Conservation (phyloP, 495 filamentous ascomycete species). For the Xylaria cubensis region DNA sequence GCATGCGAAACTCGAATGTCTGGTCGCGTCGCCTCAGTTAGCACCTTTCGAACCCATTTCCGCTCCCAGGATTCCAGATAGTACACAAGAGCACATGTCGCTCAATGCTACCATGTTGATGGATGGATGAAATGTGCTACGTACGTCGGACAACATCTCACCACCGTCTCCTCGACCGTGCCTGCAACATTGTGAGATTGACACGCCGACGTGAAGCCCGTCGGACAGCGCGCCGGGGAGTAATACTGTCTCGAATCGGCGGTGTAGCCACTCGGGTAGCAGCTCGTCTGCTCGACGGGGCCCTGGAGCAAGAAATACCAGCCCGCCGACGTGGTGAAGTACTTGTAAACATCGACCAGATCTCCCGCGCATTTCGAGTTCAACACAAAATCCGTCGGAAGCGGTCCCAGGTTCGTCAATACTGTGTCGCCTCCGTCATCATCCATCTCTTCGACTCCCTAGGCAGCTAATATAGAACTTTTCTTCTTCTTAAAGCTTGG, state of each 20-base stretch:
- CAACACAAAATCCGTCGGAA: constrained; percentile 10
- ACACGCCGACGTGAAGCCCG: constrained; percentile 24
- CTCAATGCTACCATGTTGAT: background rate
- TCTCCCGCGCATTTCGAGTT: background rate
- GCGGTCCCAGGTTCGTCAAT: constrained; percentile 21
- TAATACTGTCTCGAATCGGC: constrained; percentile 17
- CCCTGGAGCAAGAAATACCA: constrained; percentile 15
- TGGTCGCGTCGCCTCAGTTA: background rate
- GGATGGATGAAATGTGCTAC: background rate
- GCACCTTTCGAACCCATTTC: too few relatives aligned
- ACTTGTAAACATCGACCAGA: constrained; percentile 11
- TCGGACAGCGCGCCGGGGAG: constrained; percentile 21
- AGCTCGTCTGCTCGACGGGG: constrained; percentile 21
- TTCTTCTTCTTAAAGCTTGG: too few relatives aligned
- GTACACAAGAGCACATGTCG: background rate
- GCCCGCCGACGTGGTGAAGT: background rate
- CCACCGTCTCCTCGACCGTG: background rate
- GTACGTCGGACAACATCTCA: constrained; percentile 25
- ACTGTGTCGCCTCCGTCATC: background rate
- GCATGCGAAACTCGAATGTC: constrained; percentile 2
- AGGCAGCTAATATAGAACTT: too few relatives aligned
- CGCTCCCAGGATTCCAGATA: background rate
- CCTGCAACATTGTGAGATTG: background rate
- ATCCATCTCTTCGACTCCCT: background rate
- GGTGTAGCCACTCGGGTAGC: constrained; percentile 12